Evolutionary conservation across 208 protist genomes (phyloP), one percentile per base, ranked within the genome.

Genomic region (Lotmaria passim): DNA sequence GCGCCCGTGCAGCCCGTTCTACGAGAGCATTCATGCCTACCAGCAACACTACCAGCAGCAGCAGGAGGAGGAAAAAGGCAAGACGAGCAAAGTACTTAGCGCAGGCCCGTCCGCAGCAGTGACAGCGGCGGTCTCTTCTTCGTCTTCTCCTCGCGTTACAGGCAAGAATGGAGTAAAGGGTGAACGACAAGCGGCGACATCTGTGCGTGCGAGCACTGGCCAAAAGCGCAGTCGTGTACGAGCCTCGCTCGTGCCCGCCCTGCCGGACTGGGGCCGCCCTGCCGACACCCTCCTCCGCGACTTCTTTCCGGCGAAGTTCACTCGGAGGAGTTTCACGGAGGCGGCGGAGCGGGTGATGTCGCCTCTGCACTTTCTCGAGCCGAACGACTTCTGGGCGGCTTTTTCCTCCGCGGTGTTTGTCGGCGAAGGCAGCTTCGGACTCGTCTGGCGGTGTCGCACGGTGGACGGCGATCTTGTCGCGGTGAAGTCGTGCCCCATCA

Each of bases 351-450:
- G 53, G 19, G 73, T 91, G 31, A 69, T 95, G n/a, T 75, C 87
- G n/a, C 73, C 73, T n/a, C 36, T 67, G 43, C 87, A 95, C 73
- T 83, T 83, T 15, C 68, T 93, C 15, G 41, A 77, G 15, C 41
- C 69, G 26, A 73, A 79, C 12, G 84, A 89, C 58, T 95, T 95
- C 78, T 95, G 90, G 88, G 41, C 62, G 55, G 87, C 90, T 48
- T 95, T 95, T 64, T 12, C 51, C 14, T 73, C 62, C 5, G 80
- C 73, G 1, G 84, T 93, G 68, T 93, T 87, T 33, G 80, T 94
- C 24, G 88, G 91, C 11, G 87, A 96, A 57, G 91, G 91, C n/a
- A 94, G 88, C 77, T 96, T 96, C 58, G 91, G 91, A 1, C 67
- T 96, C 26, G 91, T 96, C 23, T 96, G 86, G 86, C 80, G 83